Percentiles rank a stretch among this genome's conserved stretches.
phyloP scores from a whole-genome alignment of 2,329 filamentous ascomycete genomes.

The Arachnopeziza araneosa region DNA sequence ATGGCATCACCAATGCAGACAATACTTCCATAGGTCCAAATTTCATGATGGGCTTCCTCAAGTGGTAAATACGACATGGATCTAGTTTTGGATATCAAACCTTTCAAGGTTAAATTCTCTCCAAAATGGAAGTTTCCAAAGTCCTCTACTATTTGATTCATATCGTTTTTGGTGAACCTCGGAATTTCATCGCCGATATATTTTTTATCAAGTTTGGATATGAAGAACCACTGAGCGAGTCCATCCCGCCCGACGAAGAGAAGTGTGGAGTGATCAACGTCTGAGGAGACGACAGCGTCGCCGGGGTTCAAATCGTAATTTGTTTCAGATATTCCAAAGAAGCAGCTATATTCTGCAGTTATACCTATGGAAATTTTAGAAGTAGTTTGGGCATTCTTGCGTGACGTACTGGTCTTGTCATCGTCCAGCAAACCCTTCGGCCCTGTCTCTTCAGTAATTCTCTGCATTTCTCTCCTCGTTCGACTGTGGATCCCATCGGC shows the following conservation, averaged over 20 bases:
- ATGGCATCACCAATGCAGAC: conserved; percentile 23
- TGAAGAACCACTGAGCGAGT: conserved; percentile 21
- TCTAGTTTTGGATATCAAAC: conserved; percentile 8
- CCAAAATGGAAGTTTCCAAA: conserved; percentile 13
- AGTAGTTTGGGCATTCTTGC: background rate
- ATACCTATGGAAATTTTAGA: conserved; percentile 15
- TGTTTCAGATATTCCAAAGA: conserved; percentile 20
- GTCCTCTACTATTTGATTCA: conserved; percentile 8
- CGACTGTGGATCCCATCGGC: conserved; percentile 25
- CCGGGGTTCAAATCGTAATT: conserved; percentile 10
- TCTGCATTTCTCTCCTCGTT: conserved; percentile 29
- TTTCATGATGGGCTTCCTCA: conserved; percentile 19
- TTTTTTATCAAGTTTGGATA: conserved; percentile 14
- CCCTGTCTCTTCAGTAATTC: conserved; percentile 21
- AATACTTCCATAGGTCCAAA: conserved; percentile 20
- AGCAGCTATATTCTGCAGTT: conserved; percentile 21
- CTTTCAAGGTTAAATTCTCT: conserved; percentile 10
- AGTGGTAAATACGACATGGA: conserved; percentile 9
- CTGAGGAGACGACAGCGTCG: conserved; percentile 8
- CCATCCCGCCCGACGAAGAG: conserved; percentile 13
- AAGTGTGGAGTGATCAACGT: conserved; percentile 15
- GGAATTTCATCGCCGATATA: conserved; percentile 14
- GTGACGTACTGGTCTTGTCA: conserved; percentile 16
- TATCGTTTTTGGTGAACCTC: conserved; percentile 13
- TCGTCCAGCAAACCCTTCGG: conserved; percentile 10